Conservation (phyloP, 225 moss, liverwort and hornwort species). For the Thuidium tamariscinum region DNA sequence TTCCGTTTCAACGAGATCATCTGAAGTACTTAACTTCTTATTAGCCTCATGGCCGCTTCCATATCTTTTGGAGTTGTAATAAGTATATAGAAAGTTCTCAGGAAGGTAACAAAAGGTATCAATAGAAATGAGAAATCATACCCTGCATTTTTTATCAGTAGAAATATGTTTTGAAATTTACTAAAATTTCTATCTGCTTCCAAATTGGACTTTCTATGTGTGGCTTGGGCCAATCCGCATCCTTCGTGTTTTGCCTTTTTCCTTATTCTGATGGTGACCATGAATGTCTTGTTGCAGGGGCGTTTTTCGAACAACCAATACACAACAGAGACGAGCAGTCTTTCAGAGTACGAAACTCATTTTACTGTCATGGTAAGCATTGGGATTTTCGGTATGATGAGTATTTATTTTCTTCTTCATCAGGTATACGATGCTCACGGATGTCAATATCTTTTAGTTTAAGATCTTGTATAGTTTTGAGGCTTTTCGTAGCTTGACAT, state of each 20-base stretch:
- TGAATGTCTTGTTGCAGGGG: constrained; percentile 42
- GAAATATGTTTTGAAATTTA: background rate
- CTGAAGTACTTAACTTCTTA: background rate
- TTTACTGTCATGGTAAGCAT: constrained; percentile 93
- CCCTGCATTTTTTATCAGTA: background rate
- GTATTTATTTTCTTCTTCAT: background rate
- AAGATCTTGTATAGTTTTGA: background rate
- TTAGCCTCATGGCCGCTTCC: background rate
- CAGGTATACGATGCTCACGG: background rate
- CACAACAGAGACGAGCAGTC: constrained; percentile 61
- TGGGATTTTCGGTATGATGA: background rate
- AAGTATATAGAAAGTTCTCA: background rate
- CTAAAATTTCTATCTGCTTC: background rate
- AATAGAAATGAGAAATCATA: background rate
- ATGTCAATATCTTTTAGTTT: background rate
- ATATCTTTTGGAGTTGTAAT: background rate
- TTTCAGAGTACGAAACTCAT: constrained; percentile 92
- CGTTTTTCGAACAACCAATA: constrained; percentile 91
- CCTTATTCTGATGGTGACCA: background rate
- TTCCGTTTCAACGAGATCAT: background rate
- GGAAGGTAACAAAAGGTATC: too few relatives aligned
- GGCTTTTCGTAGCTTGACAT: background rate
- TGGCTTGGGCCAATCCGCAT: background rate
- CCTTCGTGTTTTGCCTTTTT: background rate
- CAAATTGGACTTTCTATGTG: background rate